A percentile compares a stretch with the other conserved stretches of the same genome.
Evolutionary conservation across 495 filamentous ascomycete genomes (phyloP).

Genomic region (Aspergillus hancockii): DNA sequence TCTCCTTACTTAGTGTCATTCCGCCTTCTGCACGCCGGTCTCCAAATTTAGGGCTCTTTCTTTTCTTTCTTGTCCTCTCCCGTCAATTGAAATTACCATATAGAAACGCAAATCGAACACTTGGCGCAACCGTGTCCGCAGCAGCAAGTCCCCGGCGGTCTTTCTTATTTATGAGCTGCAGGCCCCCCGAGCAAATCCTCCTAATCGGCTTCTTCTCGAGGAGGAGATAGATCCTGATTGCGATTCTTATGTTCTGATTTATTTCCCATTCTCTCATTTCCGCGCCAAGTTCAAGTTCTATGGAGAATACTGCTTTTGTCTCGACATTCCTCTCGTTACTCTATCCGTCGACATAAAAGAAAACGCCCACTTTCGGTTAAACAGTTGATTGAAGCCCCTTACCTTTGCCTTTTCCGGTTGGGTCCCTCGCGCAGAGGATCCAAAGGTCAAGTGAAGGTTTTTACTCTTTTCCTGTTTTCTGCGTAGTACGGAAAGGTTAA

Average conservation of each 20-base stretch:
- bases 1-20: background rate
- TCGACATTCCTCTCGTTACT: constrained; percentile 10
- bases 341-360: constrained; percentile 10
- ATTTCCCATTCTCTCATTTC: background rate
- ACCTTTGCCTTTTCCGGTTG: constrained; percentile 4
- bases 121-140: background rate
- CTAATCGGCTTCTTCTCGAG: background rate
- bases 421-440: constrained; percentile 6
- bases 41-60: background rate
- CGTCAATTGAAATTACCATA: background rate
- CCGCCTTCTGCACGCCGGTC: background rate
- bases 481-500: constrained; percentile 6
- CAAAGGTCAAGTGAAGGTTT: constrained; percentile 1
- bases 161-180: constrained; percentile 1
- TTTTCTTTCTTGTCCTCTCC: background rate
- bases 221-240: background rate
- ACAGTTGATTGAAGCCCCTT: background rate
- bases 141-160: background rate
- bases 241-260: background rate
- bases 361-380: background rate
- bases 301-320: constrained; percentile 7
- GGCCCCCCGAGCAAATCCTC: background rate
- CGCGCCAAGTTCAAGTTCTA: constrained; percentile 1
- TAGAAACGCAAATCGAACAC: background rate
- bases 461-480: constrained; percentile 8